phyloP scores from a whole-genome alignment of 805 yeast genomes.

The Saccharomycopsis microspora region DNA sequence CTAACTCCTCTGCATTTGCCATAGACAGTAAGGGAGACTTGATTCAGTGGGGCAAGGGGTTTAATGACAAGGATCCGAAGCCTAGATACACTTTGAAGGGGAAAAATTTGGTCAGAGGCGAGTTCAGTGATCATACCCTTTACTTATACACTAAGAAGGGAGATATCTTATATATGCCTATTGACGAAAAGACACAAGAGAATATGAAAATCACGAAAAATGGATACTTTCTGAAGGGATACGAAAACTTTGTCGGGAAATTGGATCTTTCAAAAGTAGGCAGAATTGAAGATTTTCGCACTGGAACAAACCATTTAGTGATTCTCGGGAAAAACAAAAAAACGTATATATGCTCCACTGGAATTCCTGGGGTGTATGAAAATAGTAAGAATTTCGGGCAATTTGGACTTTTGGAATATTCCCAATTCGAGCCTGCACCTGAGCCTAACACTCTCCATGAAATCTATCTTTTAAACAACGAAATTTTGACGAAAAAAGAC shows the following conservation, averaged over 20 bases:
- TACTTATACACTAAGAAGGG: constrained; percentile 33
- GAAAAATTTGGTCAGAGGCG: constrained; percentile 31
- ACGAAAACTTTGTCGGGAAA: not conserved
- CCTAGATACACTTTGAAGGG: constrained; percentile 34
- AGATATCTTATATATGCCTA: constrained; percentile 26
- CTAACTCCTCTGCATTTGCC: constrained; percentile 35
- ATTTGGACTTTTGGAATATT: constrained; percentile 64
- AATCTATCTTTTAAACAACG: constrained; percentile 45
- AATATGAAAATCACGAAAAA: not conserved
- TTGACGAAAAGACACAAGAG: constrained; percentile 21
- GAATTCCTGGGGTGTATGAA: constrained; percentile 23
- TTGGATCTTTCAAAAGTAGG: constrained; percentile 24
- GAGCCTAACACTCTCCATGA: constrained; percentile 37
- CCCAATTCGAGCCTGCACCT: constrained; percentile 55
- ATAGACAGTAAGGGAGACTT: constrained; percentile 61
- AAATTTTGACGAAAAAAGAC: constrained; percentile 16
- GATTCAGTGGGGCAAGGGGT: constrained; percentile 55
- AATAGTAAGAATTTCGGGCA: constrained; percentile 55
- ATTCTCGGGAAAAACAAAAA: constrained; percentile 47
- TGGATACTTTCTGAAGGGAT: not conserved
- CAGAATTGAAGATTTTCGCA: constrained; percentile 36
- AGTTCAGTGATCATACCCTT: constrained; percentile 41
- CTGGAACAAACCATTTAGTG: constrained; percentile 65
- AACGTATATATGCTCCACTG: constrained; percentile 55
- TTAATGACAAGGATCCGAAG: constrained; percentile 20